phyloP scores from a whole-genome alignment of 805 yeast species.

The Candida nonsorbophila region DNA sequence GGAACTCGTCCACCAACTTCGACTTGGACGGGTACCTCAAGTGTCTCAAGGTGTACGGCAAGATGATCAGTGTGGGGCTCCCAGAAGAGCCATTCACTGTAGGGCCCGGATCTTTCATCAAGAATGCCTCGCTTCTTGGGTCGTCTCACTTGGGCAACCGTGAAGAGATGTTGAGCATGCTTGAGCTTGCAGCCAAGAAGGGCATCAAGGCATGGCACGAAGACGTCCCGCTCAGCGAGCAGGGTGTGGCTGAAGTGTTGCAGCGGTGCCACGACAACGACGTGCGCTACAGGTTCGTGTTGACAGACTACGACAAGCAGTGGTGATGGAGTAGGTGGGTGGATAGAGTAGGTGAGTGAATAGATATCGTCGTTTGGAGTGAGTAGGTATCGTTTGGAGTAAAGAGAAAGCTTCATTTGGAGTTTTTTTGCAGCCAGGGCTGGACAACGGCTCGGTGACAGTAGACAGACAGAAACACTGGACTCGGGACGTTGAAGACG shows the following conservation, averaged over 20 bases:
- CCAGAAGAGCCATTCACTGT: slow-evolving; percentile 18
- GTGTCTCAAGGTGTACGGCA: slow-evolving; percentile 21
- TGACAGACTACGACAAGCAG: slow-evolving; percentile 46
- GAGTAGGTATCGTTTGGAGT: too few relatives aligned
- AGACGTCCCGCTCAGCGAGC: slow-evolving; percentile 29
- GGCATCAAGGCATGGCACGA: slow-evolving; percentile 31
- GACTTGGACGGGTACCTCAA: slow-evolving; percentile 46
- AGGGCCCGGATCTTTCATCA: slow-evolving; percentile 20
- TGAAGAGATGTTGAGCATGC: slow-evolving; percentile 31
- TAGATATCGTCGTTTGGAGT: too few relatives aligned
- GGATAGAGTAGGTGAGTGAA: too few relatives aligned
- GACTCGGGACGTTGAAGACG: too few relatives aligned
- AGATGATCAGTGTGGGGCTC: slow-evolving; percentile 20
- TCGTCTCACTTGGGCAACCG: slow-evolving; percentile 31
- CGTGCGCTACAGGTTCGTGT: slow-evolving; percentile 50
- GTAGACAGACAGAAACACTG: too few relatives aligned
- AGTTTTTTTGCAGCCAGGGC: too few relatives aligned
- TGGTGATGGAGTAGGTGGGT: too few relatives aligned
- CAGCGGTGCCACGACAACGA: slow-evolving; percentile 26
- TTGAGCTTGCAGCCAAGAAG: slow-evolving; percentile 31
- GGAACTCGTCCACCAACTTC: slow-evolving; percentile 46
- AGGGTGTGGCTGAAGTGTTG: slow-evolving; percentile 29
- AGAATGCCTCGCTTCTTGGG: slow-evolving; percentile 23
- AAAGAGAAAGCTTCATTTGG: too few relatives aligned
- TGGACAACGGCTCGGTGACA: too few relatives aligned